Base-by-base conservation (phyloP, 148 eudicot genomes). In the Polygonum aviculare region DNA sequence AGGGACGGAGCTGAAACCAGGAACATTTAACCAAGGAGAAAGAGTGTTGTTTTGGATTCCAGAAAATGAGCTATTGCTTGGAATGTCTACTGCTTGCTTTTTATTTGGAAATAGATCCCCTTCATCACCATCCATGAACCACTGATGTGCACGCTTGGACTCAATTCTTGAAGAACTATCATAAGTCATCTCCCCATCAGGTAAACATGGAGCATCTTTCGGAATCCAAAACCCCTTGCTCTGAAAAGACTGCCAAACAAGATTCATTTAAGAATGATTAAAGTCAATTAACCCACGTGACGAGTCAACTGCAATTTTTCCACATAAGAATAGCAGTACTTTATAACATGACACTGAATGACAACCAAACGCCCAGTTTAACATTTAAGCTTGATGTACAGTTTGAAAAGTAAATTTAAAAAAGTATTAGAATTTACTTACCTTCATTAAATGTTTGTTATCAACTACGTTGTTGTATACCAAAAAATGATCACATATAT, bases 61-160 rank as follows among this genome's bases (percentile, higher is more conserved):
- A 19, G 86, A 80, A 79, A 87, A 83, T 57, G 83, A 81, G 82
- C 70, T 81, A 74, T 80, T 79, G 78, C 76, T 76, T 51, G 85
- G 80, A 77, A 84, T 77, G 76, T 86, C 94, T 65, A 87, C 78
- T 76, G 85, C 88, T 82, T 89, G 98, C 78, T 88, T 93, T 86
- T 91, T 93, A 86, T 75, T 89, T 31, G 87, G 86, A 54, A 84
- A 65, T 33, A 83, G 69, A 76, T 85, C 90, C 18, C 83, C 82
- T 77, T 93, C 98, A 35, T 81, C 77, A 6, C 86, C 82, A 78
- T 88, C 90, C 77, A 81, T 75, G 77, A 84, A 87, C 91, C 94
- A 93, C 74, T 81, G 96, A 76, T 85, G 91, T 26, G 85, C 54
- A 70, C 94, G 94, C 85, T 91, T 93, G 10, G 87, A 85, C 77